Evolutionary conservation across 495 filamentous ascomycete genomes (phyloP), one percentile per base, ranked within the genome.

Genomic region (Tuber melanosporum): DNA sequence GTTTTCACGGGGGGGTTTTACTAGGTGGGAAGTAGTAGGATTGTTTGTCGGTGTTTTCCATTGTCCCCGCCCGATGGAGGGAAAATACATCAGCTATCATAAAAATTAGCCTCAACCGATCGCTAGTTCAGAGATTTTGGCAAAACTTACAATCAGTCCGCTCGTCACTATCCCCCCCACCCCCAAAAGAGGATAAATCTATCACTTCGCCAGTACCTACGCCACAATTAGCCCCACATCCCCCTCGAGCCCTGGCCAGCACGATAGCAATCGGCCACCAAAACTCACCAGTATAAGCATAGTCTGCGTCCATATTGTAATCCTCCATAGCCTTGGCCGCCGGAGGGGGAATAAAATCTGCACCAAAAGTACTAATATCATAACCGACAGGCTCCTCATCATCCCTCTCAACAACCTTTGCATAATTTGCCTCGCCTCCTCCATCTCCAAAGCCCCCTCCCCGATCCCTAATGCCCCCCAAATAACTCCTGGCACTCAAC

Each of bases 21-120:
- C 82, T 80, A 9, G 82, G 82, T 17, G 72, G 52, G 36, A 83
- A 83, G 70, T 83, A 83, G 73, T 79, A 83, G 14, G 75, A 76
- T 43, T 79, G 73, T 43, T 72, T 76, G 15, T 76, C 73, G 36
- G 49, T 42, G 39, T 46, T 70, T 3, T 77, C 70, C 22, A 81
- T 43, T 42, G 78, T 83, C 57, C 79, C 79, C 14, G 81, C 74
- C 1, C 82, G 81, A 70, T 78, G 71, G 19, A 76, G 69, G 22
- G 79, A 82, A 39, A 77, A 81, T 42, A 69, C 71, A 46, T 79
- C 80, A 45, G 80, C 80, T 82, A 39, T 14, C 22, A 73, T 45
- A 45, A 49, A 49, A 39, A 71, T 80, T 43, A 79, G 22, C 52
- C 43, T 10, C 47, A 70, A 69, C 26, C 70, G 20, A 46, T 8